These are phyloP conservation scores for Pseudopithomyces maydicus DNA, from an alignment of 2,329 filamentous ascomycete genomes.

Conservation along the genomic window DNA sequence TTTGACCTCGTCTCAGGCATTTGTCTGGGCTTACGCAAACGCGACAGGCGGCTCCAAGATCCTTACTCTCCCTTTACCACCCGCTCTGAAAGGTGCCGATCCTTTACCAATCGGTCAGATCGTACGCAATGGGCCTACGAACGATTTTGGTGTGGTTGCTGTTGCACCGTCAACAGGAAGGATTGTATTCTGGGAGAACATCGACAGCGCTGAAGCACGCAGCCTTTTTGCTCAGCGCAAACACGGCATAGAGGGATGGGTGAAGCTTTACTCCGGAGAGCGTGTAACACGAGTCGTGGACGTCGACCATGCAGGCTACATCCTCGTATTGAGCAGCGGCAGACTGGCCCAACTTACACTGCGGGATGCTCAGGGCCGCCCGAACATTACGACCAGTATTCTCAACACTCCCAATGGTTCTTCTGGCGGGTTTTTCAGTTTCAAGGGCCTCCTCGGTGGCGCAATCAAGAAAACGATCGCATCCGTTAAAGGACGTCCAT, in stretches of 20 bases:
- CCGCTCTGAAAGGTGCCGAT: conserved; percentile 70
- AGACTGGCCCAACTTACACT: conserved; percentile 85
- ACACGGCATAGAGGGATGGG: conserved; percentile 75
- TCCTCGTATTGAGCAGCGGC: conserved; percentile 83
- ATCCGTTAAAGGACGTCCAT: conserved; percentile 76
- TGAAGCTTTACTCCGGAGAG: conserved; percentile 81
- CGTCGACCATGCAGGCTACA: conserved; percentile 84
- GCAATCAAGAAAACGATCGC: conserved; percentile 77
- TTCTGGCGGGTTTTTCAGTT: conserved; percentile 77
- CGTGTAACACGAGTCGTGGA: conserved; percentile 76
- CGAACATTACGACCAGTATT: conserved; percentile 77
- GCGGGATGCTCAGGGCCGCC: conserved; percentile 84
- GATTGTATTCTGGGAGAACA: conserved; percentile 93
- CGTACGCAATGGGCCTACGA: conserved; percentile 76
- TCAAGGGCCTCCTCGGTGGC: conserved; percentile 75
- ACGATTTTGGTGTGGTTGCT: conserved; percentile 83
- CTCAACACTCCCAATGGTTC: conserved; percentile 63
- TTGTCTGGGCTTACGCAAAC: conserved; percentile 85
- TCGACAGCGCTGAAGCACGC: conserved; percentile 84
- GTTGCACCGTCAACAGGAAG: conserved; percentile 83
- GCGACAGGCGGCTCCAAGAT: conserved; percentile 69
- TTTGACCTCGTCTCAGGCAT: conserved; percentile 79
- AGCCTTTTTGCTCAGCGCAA: conserved; percentile 83
- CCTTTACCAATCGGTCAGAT: conserved; percentile 82
- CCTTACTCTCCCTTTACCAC: conserved; percentile 79